phyloP scores from a whole-genome alignment of 495 filamentous ascomycete species.

The Opeltia flavorubescens region DNA sequence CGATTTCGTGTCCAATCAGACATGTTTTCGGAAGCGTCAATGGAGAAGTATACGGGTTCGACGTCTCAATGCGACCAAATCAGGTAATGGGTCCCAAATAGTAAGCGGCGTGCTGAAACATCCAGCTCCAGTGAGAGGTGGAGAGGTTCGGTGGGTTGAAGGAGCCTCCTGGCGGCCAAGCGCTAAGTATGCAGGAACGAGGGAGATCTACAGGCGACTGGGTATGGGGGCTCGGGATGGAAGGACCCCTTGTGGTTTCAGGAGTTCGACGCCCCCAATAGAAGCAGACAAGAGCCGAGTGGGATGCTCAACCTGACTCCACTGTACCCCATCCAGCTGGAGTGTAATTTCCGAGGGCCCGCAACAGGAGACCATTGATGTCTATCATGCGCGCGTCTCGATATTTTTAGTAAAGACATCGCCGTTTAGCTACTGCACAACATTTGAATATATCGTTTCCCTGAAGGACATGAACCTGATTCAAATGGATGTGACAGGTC shows the following conservation, averaged over 20 bases:
- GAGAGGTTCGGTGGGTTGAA: not conserved
- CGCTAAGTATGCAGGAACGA: not conserved
- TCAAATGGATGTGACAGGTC: too few relatives aligned
- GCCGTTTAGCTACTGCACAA: not conserved
- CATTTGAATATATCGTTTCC: too few relatives aligned
- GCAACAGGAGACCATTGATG: not conserved
- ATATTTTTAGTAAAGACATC: not conserved
- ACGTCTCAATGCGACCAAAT: not conserved
- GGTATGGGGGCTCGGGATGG: not conserved
- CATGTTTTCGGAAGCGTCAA: not conserved
- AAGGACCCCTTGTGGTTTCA: not conserved
- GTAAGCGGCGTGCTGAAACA: not conserved
- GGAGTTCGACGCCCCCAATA: too few relatives aligned
- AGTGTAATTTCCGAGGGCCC: not conserved
- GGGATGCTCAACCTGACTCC: too few relatives aligned
- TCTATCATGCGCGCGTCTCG: not conserved
- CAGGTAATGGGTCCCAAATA: not conserved
- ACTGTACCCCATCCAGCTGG: too few relatives aligned
- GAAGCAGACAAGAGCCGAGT: too few relatives aligned
- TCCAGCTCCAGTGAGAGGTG: not conserved
- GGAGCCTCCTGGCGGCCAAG: not conserved
- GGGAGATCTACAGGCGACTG: not conserved
- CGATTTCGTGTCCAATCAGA: not conserved
- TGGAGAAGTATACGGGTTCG: not conserved
- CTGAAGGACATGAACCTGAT: too few relatives aligned